These are phyloP conservation scores for Cyathus striatus DNA, from an alignment of 768 basidiomycete species.

Conservation along the genomic window DNA sequence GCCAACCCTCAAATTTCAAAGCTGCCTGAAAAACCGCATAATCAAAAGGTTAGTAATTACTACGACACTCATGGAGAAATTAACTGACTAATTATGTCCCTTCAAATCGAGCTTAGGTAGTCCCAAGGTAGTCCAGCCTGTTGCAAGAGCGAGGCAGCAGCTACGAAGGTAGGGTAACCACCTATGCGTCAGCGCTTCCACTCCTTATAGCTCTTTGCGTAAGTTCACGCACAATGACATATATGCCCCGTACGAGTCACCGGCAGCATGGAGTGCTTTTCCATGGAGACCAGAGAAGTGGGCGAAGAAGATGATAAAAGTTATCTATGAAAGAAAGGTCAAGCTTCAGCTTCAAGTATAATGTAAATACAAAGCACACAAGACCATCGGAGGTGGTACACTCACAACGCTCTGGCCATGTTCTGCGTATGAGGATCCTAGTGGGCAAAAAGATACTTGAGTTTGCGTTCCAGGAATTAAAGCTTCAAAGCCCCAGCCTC, in stretches of 20 bases:
- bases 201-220: no score
- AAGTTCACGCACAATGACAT: background rate
- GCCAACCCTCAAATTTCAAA: no score
- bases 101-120: no score
- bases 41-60: slow-evolving; percentile 44
- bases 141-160: no score
- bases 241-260: slow-evolving; percentile 72
- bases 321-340: slow-evolving; percentile 70
- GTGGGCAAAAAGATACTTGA: slow-evolving; percentile 60
- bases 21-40: slow-evolving; percentile 78
- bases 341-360: slow-evolving; percentile 72
- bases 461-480: slow-evolving; percentile 62
- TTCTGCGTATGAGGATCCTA: slow-evolving; percentile 62
- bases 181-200: no score
- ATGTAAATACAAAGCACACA: slow-evolving; percentile 34
- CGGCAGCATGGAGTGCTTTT: slow-evolving; percentile 64
- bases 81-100: no score
- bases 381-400: background rate
- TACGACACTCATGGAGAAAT: no score
- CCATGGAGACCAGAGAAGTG: slow-evolving; percentile 70
- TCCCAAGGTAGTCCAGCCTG: no score
- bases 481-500: slow-evolving; percentile 60
- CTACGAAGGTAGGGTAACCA: no score
- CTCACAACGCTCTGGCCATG: slow-evolving; percentile 55
- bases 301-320: slow-evolving; percentile 79